Base-by-base conservation (phyloP, 768 basidiomycete species). In the Harrya chromipes region DNA sequence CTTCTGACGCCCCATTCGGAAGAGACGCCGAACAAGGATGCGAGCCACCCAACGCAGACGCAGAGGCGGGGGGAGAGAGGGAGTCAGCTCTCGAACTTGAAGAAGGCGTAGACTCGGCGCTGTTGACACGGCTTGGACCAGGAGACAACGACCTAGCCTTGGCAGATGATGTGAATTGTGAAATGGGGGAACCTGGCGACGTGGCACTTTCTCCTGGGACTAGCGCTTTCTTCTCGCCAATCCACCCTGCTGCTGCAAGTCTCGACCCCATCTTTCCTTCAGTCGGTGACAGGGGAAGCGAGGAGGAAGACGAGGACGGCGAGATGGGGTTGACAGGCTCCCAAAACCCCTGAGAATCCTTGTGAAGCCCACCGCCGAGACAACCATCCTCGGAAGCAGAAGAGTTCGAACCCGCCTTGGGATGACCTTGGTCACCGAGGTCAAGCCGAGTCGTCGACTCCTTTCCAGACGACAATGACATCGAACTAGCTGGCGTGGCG, bases 261-360 rank as follows among this genome's bases (percentile, higher is more conserved):
- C 47, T 31, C 6, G 49, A 40, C 4, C 46, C n/a, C 4, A 12
- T 17, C 31, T 29, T 53, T 16, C 56, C 19, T 23, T 51, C 49
- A 40, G 51, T 55, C 2, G 56, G 54, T 10, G 62, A 62, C 17
- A 52, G 19, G 21, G 56, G 46, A 10, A 46, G 49, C 0, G 54
- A 58, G 20, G 59, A 61, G 20, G 43, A 58, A 11, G 58, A 54
- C 39, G 49, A 53, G 23, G 47, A 58, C 17, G 64, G 59, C 7
- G 59, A 61, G 6, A 51, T 12, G 2, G 56, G 50, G 4, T 35
- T 44, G 24, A 50, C 39, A 19, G 59, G 49, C n/a, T 59, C 62
- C 64, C 64, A 66, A 36, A 66, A 66, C 23, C 64, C 64, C 4
- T 64, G 64, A 19, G 59, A 43, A 53, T 65, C 55, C 38, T 54